These are phyloP conservation scores for Dothideomycetidae sp. DNA, from an alignment of 2,329 filamentous ascomycete genomes.

Conservation along the genomic window DNA sequence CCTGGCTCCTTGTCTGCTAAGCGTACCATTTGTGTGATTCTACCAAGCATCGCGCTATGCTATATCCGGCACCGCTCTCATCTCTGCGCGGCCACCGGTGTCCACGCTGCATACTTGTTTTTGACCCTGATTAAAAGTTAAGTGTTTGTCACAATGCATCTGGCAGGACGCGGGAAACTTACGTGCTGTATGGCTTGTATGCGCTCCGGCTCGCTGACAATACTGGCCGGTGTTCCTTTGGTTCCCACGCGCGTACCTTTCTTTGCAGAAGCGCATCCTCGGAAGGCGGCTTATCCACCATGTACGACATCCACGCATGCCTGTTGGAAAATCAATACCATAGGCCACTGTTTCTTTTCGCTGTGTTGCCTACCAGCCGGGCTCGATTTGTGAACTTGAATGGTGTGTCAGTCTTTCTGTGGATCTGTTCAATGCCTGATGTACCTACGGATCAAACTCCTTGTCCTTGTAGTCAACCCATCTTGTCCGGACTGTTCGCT, in stretches of 20 bases:
- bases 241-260: slow-evolving; percentile 60
- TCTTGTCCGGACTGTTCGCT: slow-evolving; percentile 62
- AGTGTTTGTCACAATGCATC: not conserved
- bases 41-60: too few species aligned
- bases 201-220: slow-evolving; percentile 62
- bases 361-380: slow-evolving; percentile 51
- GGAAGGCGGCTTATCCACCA: slow-evolving; percentile 72
- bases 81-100: slow-evolving; percentile 32
- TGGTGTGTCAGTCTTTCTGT: slow-evolving; percentile 25
- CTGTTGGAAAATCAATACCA: slow-evolving; percentile 23
- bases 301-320: slow-evolving; percentile 96
- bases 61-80: too few species aligned
- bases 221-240: slow-evolving; percentile 57
- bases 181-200: slow-evolving; percentile 94
- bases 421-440: slow-evolving; percentile 11
- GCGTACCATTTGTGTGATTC: too few species aligned
- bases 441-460: slow-evolving; percentile 60
- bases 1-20: too few species aligned
- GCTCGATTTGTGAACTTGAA: slow-evolving; percentile 65
- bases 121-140: slow-evolving; percentile 27
- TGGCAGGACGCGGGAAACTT: slow-evolving; percentile 27
- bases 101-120: slow-evolving; percentile 36
- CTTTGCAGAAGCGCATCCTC: slow-evolving; percentile 59
- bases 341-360: not conserved
- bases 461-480: slow-evolving; percentile 95